Evolutionary conservation across 345 rosid genomes (phyloP).

Genomic region (Eucalyptus erythrocorys): DNA sequence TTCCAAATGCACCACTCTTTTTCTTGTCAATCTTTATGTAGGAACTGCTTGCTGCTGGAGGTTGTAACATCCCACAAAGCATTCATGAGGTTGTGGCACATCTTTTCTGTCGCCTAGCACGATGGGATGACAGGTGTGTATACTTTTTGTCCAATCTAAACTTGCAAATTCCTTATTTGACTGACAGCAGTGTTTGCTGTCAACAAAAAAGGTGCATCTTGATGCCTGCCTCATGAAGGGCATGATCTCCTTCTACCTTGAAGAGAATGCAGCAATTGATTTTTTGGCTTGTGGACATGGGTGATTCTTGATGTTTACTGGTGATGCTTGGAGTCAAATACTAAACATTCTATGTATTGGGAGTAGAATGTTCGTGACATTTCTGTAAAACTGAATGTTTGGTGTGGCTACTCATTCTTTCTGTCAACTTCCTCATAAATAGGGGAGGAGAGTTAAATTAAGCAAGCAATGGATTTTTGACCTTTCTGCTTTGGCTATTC

Average conservation of each 20-base stretch:
- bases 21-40: background rate
- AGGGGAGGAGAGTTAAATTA: background rate
- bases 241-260: background rate
- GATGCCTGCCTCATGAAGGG: background rate
- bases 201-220: background rate
- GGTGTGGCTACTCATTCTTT: background rate
- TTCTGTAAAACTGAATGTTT: background rate
- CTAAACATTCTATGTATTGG: background rate
- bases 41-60: slow-evolving; percentile 54
- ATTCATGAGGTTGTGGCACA: slow-evolving; percentile 47
- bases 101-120: slow-evolving; percentile 48
- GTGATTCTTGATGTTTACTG: background rate
- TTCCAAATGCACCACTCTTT: background rate
- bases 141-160: background rate
- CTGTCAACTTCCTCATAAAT: background rate
- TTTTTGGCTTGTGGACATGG: background rate
- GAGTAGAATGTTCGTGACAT: background rate
- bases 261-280: background rate
- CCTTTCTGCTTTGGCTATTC: background rate
- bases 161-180: background rate
- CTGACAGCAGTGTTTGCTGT: background rate
- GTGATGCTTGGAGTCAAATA: background rate
- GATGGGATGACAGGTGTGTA: slow-evolving; percentile 63
- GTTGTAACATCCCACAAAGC: slow-evolving; percentile 25
- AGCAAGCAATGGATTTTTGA: background rate